Base-by-base conservation (phyloP, 495 filamentous ascomycete genomes). In the Tuber melanosporum region DNA sequence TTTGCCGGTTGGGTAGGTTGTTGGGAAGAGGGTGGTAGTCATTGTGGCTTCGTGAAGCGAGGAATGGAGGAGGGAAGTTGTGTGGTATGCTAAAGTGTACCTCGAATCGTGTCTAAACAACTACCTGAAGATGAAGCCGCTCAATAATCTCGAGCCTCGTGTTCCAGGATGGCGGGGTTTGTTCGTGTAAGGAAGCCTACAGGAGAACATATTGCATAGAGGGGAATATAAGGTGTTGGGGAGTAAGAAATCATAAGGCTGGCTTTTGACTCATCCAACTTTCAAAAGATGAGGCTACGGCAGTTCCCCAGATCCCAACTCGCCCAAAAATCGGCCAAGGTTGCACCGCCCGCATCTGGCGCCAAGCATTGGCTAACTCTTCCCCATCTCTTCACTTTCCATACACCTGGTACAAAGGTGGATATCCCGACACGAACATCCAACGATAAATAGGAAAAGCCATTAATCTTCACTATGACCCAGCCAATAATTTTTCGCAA, bases 21-120 rank as follows among this genome's bases (percentile, higher is more conserved):
- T 75, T 36, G 75, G 42, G 43, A 79, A 72, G 78, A 83, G 85
- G 85, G 84, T 75, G 36, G 46, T 57, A 17, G 57, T 36, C 57
- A 36, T 66, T 32, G 12, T 1, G 26, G 26, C 14, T 66, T 36
- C 6, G 26, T 7, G 5, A 66, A 66, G 26, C 36, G 57, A 66
- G 12, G 2, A 12, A 19, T 36, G 14, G 57, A 66, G 49, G 39
- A 41, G 39, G 39, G 57, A 32, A n/a, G 12, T 4, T 14, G 52
- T 32, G 26, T 26, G 57, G 26, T 17, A 14, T 36, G 57, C 26
- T 15, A 14, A 66, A 66, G 57, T 12, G 57, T 66, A 32, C 14
- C 14, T 66, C 14, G 14, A 36, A 66, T 7, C 14, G 57, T 5
- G 1, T 26, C 26, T 17, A 66, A 17, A 14, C 57, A 36, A 12